Conservation (phyloP, 2,329 filamentous ascomycete species). For the Colletotrichum orbiculare region DNA sequence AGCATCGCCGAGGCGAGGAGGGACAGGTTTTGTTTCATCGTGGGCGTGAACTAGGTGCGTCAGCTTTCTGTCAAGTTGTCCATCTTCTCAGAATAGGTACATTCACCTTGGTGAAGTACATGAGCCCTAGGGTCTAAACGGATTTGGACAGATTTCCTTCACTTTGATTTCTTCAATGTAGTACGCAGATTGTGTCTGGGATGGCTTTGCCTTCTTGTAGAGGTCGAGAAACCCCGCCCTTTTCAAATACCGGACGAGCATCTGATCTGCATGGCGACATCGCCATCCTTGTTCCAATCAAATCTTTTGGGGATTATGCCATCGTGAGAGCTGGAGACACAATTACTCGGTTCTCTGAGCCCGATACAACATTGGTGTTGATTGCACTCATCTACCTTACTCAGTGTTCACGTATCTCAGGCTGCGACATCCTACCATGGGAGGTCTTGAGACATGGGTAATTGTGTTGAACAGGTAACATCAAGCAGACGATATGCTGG, state of each 20-base stretch:
- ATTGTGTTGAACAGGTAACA: too few species aligned
- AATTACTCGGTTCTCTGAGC: too few species aligned
- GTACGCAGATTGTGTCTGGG: not conserved
- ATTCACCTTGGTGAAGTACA: slow-evolving; percentile 37
- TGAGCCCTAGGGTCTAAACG: slow-evolving; percentile 8
- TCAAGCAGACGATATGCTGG: too few species aligned
- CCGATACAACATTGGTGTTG: not conserved
- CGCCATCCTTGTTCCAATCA: not conserved
- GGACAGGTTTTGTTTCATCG: slow-evolving; percentile 12
- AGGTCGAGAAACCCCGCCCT: slow-evolving; percentile 4
- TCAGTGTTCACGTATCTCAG: too few species aligned
- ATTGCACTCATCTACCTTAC: not conserved
- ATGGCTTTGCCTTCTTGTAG: not conserved
- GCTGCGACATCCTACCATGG: too few species aligned
- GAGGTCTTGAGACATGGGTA: too few species aligned
- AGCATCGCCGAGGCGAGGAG: slow-evolving; percentile 9
- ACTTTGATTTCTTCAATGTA: not conserved
- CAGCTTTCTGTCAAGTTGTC: slow-evolving; percentile 12
- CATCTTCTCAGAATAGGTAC: slow-evolving; percentile 30
- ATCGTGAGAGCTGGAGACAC: not conserved
- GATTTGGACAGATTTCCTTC: slow-evolving; percentile 6
- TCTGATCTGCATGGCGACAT: slow-evolving; percentile 1
- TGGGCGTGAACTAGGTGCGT: slow-evolving; percentile 4
- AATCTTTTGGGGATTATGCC: not conserved
- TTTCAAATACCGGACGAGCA: not conserved